Evolutionary conservation across 1,139 yeast species (phyloP), one percentile per base, ranked within the genome.

Genomic region (Suhomyces kunorum): DNA sequence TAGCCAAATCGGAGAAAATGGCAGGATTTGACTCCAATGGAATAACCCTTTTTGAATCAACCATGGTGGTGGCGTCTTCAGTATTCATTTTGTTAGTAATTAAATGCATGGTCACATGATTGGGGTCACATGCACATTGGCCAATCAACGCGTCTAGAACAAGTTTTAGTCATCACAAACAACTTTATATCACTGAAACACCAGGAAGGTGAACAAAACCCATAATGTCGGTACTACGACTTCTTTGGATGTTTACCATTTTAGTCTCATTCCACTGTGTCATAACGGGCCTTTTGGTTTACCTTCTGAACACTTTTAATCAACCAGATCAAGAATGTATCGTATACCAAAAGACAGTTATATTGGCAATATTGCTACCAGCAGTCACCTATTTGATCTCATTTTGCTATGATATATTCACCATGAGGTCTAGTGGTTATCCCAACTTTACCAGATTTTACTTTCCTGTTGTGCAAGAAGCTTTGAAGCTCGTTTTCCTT

Each of bases 1-100:
- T 71, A 2, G 90, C 84, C 50, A 88, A 80, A 1, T 68, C 70
- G n/a, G 86, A 78, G 66, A 92, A 89, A 7, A 92, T 81, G 14
- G 75, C 83, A 0, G 98, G 98, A 53, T 89, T 88, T 11, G 95
- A 87, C 59, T 92, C 98, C 32, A 92, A 67, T 2, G 98, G 98
- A 11, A 88, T 83, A 28, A 88, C 90, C 1, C 51, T 35, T 38
- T 40, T 49, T 16, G 42, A 31, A 29, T 47, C 51, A 17, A 20
- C 25, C 42, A 42, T 42, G 6, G 13, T 30, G 24, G 31, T 25
- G 17, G 13, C 6, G 23, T 19, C 8, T 6, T 13, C 3, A 12
- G 5, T 13, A 6, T 20, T 20, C 23, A 20, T 7, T 7, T 20
- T 20, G 23, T 9, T 7, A 20, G 7, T n/a, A n/a, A n/a, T n/a